A percentile compares a stretch with the other conserved stretches of the same genome.
Evolutionary conservation across 73 alveolate genomes (phyloP).

Genomic region (Tetrahymena malaccensis): DNA sequence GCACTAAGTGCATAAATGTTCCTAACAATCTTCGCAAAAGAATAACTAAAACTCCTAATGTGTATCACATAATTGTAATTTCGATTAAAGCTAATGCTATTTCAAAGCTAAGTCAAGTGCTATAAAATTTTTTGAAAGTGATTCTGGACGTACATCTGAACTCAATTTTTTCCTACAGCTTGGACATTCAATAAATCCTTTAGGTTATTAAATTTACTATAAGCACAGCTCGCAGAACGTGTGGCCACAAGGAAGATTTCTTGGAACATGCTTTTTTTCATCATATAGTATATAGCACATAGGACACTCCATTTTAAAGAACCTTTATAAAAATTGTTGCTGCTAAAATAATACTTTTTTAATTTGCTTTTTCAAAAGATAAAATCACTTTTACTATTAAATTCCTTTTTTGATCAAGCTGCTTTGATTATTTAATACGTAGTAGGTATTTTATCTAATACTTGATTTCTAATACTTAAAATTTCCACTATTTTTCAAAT

Average conservation of each 20-base stretch:
- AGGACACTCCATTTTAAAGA: not conserved
- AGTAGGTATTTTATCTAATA: not conserved
- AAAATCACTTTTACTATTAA: not conserved
- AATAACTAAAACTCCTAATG: not conserved
- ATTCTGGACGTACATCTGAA: not conserved
- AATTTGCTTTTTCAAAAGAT: not conserved
- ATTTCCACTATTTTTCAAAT: not conserved
- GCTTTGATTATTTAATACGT: not conserved
- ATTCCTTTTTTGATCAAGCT: not conserved
- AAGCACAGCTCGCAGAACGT: not conserved
- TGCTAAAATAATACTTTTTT: not conserved
- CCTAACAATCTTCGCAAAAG: not conserved
- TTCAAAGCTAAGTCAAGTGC: not conserved
- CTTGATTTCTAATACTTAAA: too few species aligned
- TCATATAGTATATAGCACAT: not conserved
- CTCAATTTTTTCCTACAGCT: not conserved
- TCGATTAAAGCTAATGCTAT: not conserved
- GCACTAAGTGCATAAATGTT: not conserved
- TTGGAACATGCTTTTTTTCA: not conserved
- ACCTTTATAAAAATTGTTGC: not conserved
- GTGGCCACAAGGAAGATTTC: not conserved
- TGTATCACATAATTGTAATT: not conserved
- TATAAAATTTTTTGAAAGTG: not conserved
- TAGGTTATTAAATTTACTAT: not conserved
- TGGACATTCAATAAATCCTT: not conserved